Conservation (phyloP, 768 basidiomycete species). For the Suillus subalutaceus region DNA sequence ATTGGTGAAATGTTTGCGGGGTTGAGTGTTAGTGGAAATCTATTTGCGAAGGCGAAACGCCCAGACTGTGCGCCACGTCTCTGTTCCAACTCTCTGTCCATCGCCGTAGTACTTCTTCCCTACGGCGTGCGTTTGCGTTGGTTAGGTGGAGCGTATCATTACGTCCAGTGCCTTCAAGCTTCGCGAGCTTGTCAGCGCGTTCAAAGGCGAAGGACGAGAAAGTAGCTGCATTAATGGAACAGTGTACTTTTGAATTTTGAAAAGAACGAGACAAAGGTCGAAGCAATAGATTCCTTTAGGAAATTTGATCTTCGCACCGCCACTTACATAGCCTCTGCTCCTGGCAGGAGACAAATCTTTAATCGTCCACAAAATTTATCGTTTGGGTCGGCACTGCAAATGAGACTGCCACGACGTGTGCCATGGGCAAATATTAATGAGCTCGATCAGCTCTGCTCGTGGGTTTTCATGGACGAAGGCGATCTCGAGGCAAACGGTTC, state of each 20-base stretch:
- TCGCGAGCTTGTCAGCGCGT: not conserved
- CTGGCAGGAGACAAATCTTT: not conserved
- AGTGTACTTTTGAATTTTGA: too few species aligned
- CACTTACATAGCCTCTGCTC: not conserved
- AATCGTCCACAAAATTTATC: not conserved
- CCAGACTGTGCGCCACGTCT: not conserved
- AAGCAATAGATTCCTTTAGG: too few species aligned
- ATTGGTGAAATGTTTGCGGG: too few species aligned
- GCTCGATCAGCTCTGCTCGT: constrained; percentile 74
- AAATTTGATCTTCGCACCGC: not conserved
- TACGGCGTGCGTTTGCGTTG: not conserved
- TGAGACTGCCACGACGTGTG: constrained; percentile 79
- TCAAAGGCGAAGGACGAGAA: constrained; percentile 28
- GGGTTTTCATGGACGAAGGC: constrained; percentile 71
- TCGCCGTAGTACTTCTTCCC: not conserved
- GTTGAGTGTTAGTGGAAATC: too few species aligned
- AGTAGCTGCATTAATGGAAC: too few species aligned
- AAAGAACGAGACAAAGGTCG: too few species aligned
- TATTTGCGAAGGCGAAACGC: too few species aligned
- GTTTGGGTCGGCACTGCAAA: constrained; percentile 24
- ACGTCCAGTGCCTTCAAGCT: not conserved
- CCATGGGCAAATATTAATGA: constrained; percentile 76
- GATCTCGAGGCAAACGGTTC: constrained; percentile 52
- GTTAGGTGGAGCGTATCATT: not conserved
- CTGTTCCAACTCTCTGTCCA: not conserved